phyloP scores from a whole-genome alignment of 257 asterid genomes.

The Lithospermum erythrorhizon region DNA sequence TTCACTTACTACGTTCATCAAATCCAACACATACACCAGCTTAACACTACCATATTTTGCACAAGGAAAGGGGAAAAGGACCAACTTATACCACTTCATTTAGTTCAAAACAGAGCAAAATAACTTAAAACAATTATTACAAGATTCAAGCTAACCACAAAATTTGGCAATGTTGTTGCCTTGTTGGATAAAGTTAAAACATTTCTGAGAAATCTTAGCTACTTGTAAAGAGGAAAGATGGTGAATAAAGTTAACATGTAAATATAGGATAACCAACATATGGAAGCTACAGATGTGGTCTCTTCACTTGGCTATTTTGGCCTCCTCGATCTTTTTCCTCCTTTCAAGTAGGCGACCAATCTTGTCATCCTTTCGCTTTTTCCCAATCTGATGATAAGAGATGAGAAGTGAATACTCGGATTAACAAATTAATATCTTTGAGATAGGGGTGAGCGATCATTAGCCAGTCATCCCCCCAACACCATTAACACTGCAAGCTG shows the following conservation, averaged over 20 bases:
- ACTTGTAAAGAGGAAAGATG: background rate
- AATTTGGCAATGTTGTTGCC: constrained; percentile 15
- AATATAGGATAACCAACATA: background rate
- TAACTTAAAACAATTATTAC: too few species aligned
- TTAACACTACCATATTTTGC: too few species aligned
- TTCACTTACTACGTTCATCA: too few species aligned
- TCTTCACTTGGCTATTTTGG: constrained; percentile 21
- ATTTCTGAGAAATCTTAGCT: background rate
- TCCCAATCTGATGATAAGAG: constrained; percentile 43
- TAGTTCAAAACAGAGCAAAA: too few species aligned
- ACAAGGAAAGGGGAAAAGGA: too few species aligned
- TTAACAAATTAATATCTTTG: too few species aligned
- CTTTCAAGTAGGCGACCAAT: constrained; percentile 31
- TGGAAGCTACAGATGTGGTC: background rate
- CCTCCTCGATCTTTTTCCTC: constrained; percentile 35
- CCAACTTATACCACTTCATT: too few species aligned
- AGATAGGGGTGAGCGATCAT: too few species aligned
- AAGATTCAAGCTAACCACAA: background rate
- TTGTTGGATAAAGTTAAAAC: background rate
- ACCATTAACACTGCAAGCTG: too few species aligned
- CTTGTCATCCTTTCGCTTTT: constrained; percentile 25
- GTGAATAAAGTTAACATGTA: background rate
- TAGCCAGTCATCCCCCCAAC: too few species aligned
- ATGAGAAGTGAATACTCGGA: background rate
- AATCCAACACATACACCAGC: too few species aligned